A percentile compares a stretch with the other conserved stretches of the same genome.
Conservation (phyloP, 768 basidiomycete genomes). For the Podaxis pistillaris region DNA sequence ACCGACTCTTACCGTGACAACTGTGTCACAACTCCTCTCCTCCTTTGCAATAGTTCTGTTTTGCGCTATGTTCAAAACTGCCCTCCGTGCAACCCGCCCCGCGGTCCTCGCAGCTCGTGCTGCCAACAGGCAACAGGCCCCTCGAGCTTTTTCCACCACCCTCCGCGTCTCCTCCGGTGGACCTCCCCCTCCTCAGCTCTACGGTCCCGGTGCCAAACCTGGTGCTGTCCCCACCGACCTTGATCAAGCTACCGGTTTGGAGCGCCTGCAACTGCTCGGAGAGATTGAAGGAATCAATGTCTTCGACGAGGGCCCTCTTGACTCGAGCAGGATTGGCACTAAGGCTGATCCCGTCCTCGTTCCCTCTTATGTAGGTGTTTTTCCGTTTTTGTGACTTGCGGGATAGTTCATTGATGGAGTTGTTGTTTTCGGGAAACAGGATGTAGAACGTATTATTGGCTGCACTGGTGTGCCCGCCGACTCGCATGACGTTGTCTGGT, state of each 20-base stretch:
- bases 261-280: slow-evolving; percentile 91
- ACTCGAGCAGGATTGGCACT: slow-evolving; percentile 85
- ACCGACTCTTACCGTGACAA: slow-evolving; percentile 16
- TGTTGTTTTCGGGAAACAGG: slow-evolving; percentile 40
- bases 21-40: slow-evolving; percentile 20
- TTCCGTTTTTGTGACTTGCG: slow-evolving; percentile 2
- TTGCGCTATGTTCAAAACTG: slow-evolving; percentile 42
- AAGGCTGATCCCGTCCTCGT: slow-evolving; percentile 85
- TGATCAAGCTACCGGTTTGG: slow-evolving; percentile 93
- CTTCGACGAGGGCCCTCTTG: slow-evolving; percentile 86
- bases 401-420: not conserved
- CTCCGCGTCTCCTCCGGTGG: slow-evolving; percentile 52
- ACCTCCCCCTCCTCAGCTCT: slow-evolving; percentile 62
- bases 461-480: slow-evolving; percentile 96
- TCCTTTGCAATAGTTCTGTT: slow-evolving; percentile 14
- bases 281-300: slow-evolving; percentile 85
- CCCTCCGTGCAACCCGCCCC: slow-evolving; percentile 45
- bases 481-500: slow-evolving; percentile 93
- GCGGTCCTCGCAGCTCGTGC: slow-evolving; percentile 38
- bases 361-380: slow-evolving; percentile 70
- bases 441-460: slow-evolving; percentile 80
- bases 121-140: slow-evolving; percentile 30
- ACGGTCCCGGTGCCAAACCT: slow-evolving; percentile 67
- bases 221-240: slow-evolving; percentile 81
- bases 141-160: slow-evolving; percentile 62